Conservation (phyloP, 768 basidiomycete species). For the Daedalea quercina region DNA sequence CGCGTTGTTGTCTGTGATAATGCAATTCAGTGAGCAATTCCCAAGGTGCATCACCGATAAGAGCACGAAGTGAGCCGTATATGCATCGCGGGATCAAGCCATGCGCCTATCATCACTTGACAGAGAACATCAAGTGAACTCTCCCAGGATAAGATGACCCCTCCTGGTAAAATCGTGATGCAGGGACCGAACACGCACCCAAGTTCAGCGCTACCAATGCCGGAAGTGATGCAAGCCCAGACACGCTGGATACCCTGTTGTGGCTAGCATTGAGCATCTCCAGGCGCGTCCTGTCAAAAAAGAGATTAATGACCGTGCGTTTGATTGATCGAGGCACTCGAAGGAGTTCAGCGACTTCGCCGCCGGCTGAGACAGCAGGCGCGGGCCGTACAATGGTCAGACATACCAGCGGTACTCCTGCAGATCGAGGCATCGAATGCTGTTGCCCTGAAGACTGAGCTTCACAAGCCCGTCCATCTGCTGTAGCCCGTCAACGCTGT, state of each 20-base stretch:
- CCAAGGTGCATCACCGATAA: not conserved
- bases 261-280: constrained; percentile 80
- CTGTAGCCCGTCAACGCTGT: constrained; percentile 67
- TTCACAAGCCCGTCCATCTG: constrained; percentile 77
- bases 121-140: constrained; percentile 3
- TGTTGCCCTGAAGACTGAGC: constrained; percentile 75
- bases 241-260: constrained; percentile 57
- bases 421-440: constrained; percentile 57
- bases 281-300: constrained; percentile 37
- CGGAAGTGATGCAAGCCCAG: constrained; percentile 54
- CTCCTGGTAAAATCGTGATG: constrained; percentile 7
- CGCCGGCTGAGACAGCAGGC: constrained; percentile 1
- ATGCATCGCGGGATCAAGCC: not conserved
- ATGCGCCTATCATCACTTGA: not conserved
- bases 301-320: constrained; percentile 8
- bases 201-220: constrained; percentile 71
- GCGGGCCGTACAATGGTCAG: not conserved
- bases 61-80: not conserved
- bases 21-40: constrained; percentile 7
- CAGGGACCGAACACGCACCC: constrained; percentile 49
- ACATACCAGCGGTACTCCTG: constrained; percentile 61
- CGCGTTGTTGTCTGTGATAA: constrained; percentile 60
- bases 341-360: constrained; percentile 4
- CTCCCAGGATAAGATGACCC: constrained; percentile 2
- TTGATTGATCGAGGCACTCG: constrained; percentile 11